Evolutionary conservation across 495 filamentous ascomycete genomes (phyloP), one percentile per base, ranked within the genome.

Genomic region (Lasiosphaeriaceae sp.): DNA sequence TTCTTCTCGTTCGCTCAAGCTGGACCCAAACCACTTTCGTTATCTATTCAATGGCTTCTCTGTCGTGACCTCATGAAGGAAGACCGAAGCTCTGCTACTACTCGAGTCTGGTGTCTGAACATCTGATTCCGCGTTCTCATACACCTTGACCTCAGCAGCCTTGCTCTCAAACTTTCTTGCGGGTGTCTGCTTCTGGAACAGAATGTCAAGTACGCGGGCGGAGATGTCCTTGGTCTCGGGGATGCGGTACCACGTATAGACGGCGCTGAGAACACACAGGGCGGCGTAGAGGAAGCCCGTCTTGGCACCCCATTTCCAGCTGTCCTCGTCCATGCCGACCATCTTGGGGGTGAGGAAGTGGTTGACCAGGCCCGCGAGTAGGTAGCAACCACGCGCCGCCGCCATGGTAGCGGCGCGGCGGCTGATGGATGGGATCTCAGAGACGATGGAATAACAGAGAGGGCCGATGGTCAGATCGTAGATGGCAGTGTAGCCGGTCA

Each of bases 391-490:
- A n/a, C 82, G 78, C 12, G 78, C 81, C 4, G 82, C 70, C 6
- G 81, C 79, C 39, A 85, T 74, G 29, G 80, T 81, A 56, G 82
- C 79, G 24, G 77, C 70, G 47, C 79, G 74, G 19, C 81, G 73
- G 11, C 80, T 73, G 11, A 76, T 77, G 16, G 83, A 79, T 2
- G 80, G 76, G 3, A 85, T 65, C 60, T 86, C 82, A 17, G 81
- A 77, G 9, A 86, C 82, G 59, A 86, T 77, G 5, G 81, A 80
- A 64, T 84, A 85, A 63, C 77, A 80, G 23, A 84, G 76, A 6
- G 81, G 78, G 16, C 83, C 83, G 55, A 86, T 77, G n/a, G 80
- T 79, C 58, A 82, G 71, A 55, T 83, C 72, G 66, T 80, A 81
- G 58, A 79, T 60, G 52, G 76, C 57, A 2, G 78, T 75, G 68